A percentile compares a stretch with the other conserved stretches of the same genome.
phyloP scores from a whole-genome alignment of 805 yeast species.

The Candida coquimbonensis region DNA sequence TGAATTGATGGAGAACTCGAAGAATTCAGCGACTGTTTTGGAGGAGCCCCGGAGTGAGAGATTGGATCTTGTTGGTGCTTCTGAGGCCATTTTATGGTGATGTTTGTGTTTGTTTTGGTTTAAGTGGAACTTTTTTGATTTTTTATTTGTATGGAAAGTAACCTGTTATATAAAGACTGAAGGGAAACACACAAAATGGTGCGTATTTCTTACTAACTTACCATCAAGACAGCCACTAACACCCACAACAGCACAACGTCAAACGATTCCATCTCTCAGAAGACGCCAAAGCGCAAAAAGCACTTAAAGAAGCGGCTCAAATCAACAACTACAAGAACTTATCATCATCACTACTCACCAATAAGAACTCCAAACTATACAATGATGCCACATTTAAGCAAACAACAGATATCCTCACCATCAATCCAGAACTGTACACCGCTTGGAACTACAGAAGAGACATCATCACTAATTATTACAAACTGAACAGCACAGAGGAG shows the following conservation, averaged over 20 bases:
- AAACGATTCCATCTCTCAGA: constrained; percentile 51
- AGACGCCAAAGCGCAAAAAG: constrained; percentile 47
- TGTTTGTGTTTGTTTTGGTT: constrained; percentile 45
- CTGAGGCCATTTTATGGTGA: constrained; percentile 34
- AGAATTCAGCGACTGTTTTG: constrained; percentile 72
- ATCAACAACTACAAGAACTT: constrained; percentile 48
- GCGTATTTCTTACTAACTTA: not conserved
- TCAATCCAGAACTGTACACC: constrained; percentile 85
- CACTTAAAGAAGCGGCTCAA: constrained; percentile 51
- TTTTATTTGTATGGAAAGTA: not conserved
- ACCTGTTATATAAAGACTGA: no score
- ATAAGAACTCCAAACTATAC: constrained; percentile 25
- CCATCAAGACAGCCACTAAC: not conserved
- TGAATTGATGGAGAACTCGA: constrained; percentile 71
- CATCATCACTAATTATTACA: constrained; percentile 32
- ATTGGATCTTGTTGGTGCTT: constrained; percentile 62
- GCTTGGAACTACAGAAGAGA: constrained; percentile 88
- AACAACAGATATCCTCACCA: constrained; percentile 50
- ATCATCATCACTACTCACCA: constrained; percentile 35
- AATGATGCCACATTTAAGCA: constrained; percentile 36
- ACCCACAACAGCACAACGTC: constrained; percentile 53
- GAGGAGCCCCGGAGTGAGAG: constrained; percentile 63
- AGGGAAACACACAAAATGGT: constrained; percentile 1
- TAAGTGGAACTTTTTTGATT: constrained; percentile 26
- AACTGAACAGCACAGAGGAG: constrained; percentile 11